Percentiles rank a stretch among this genome's conserved stretches.
phyloP scores from a whole-genome alignment of 2,329 filamentous ascomycete genomes.

The Lecanicillium sp. region DNA sequence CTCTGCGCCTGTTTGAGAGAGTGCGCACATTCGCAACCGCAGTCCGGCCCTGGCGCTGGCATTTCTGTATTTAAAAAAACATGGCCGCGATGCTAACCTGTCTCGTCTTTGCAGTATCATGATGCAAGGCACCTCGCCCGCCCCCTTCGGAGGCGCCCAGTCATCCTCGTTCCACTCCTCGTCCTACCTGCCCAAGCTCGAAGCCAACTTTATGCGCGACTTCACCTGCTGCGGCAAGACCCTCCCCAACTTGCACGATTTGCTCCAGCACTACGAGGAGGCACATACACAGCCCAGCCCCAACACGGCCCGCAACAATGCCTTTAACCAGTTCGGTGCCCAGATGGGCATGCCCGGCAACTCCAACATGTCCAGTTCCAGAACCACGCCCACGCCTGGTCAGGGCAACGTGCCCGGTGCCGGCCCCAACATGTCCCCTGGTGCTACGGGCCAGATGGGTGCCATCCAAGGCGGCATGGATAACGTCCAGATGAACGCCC shows the following conservation, averaged over 20 bases:
- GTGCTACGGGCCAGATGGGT: constrained; percentile 11
- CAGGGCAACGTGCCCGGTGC: constrained; percentile 20
- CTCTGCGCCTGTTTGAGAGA: no score
- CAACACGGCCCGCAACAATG: constrained; percentile 30
- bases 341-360: constrained; percentile 24
- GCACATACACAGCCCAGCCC: constrained; percentile 68
- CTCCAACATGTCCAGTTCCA: constrained; percentile 25
- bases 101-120: constrained; percentile 61
- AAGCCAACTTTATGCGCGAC: constrained; percentile 96
- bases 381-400: constrained; percentile 22
- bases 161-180: constrained; percentile 96
- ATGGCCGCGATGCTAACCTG: constrained; percentile 13
- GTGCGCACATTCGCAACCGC: no score
- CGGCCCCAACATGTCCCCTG: constrained; percentile 14
- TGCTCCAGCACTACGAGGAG: constrained; percentile 95
- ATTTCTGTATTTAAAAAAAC: no score
- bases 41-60: no score
- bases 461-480: constrained; percentile 16
- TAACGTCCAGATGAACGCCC: constrained; percentile 31
- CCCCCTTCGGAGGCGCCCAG: constrained; percentile 52
- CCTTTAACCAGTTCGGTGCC: constrained; percentile 30
- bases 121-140: constrained; percentile 91
- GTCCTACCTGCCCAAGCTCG: constrained; percentile 91
- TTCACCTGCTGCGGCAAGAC: constrained; percentile 91
- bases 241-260: constrained; percentile 84